Conservation (phyloP, 192 early-diverging fungal genomes). For the Backusella morwellensis region DNA sequence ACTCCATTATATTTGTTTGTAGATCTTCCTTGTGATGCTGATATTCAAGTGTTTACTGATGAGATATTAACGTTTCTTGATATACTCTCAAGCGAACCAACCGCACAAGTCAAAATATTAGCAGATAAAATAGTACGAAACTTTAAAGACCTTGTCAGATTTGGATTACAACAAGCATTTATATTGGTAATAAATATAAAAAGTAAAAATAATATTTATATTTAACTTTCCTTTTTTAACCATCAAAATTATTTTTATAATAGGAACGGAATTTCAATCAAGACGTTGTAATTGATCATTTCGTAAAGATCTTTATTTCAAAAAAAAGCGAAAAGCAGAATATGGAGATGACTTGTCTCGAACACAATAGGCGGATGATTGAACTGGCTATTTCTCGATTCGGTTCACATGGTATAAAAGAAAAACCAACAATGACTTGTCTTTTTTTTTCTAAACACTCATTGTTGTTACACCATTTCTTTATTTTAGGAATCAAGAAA, state of each 20-base stretch:
- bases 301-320: background rate
- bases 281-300: background rate
- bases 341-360: background rate
- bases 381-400: background rate
- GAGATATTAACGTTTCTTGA: background rate
- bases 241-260: background rate
- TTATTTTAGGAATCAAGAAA: background rate
- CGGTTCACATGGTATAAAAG: background rate
- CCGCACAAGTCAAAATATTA: background rate
- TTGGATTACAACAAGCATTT: conserved; percentile 9
- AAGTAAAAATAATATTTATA: background rate
- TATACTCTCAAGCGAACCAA: background rate
- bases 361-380: background rate
- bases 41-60: background rate
- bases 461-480: background rate
- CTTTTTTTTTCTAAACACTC: background rate
- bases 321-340: background rate
- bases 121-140: background rate
- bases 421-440: background rate
- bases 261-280: background rate
- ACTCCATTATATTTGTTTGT: background rate
- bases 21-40: conserved; percentile 14
- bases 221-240: background rate
- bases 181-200: background rate
- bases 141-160: conserved; percentile 8